Conservation (phyloP, 306 rosid species). For the Cicer bijugum region DNA sequence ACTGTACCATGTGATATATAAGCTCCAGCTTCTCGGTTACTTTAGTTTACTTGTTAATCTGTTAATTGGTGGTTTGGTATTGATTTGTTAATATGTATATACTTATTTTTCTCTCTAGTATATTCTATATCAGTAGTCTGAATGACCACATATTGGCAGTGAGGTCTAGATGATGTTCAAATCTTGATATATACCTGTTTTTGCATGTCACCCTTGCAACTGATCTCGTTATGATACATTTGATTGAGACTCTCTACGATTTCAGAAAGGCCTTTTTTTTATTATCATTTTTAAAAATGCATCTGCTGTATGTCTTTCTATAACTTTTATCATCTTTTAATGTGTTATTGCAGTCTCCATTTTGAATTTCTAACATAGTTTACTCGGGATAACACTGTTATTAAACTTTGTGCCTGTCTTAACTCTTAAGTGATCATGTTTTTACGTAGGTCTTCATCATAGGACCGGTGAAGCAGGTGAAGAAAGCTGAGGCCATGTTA, state of each 20-base stretch:
- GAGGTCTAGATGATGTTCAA: slow-evolving; percentile 3
- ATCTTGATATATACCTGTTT: background rate
- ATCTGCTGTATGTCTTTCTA: background rate
- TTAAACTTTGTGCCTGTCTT: background rate
- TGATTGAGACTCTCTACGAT: slow-evolving; percentile 22
- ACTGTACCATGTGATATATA: background rate
- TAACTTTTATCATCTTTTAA: background rate
- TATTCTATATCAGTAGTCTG: background rate
- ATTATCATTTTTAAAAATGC: slow-evolving; percentile 26
- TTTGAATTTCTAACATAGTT: slow-evolving; percentile 9
- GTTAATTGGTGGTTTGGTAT: slow-evolving; percentile 2
- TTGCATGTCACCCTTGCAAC: slow-evolving; percentile 2
- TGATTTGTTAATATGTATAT: background rate
- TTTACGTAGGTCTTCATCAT: slow-evolving; percentile 75
- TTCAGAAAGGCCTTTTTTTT: background rate
- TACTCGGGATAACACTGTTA: slow-evolving; percentile 3
- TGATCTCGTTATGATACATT: slow-evolving; percentile 12
- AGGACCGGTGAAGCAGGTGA: slow-evolving; percentile 88
- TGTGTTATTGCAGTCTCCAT: slow-evolving; percentile 2
- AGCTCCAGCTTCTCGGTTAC: slow-evolving; percentile 27
- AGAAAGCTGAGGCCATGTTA: slow-evolving; percentile 92
- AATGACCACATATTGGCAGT: background rate
- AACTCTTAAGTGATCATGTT: slow-evolving; percentile 17
- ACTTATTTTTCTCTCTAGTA: background rate
- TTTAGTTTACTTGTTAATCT: background rate